phyloP scores from a whole-genome alignment of 2,329 filamentous ascomycete species.

The Trichophaea hybrida region DNA sequence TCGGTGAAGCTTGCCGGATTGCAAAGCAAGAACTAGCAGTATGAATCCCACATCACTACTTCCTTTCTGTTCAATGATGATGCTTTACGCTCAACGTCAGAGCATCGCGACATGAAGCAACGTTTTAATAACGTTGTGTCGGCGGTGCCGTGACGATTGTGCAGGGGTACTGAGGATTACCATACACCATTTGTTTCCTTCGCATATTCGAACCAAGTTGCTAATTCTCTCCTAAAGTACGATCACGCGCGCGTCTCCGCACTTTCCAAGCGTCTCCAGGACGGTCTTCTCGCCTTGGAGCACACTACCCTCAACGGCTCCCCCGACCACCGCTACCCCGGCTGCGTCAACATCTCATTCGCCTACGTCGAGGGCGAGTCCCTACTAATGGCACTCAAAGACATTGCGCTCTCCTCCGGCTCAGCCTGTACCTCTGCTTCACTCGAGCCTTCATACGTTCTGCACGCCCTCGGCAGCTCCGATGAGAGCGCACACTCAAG shows the following conservation, averaged over 20 bases:
- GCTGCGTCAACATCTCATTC: slow-evolving; percentile 96
- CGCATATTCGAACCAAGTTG: not conserved
- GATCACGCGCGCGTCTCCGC: slow-evolving; percentile 70
- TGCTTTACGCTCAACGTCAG: slow-evolving; percentile 29
- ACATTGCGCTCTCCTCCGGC: slow-evolving; percentile 90
- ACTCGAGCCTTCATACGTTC: slow-evolving; percentile 87
- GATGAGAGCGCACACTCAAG: slow-evolving; percentile 96
- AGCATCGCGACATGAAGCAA: slow-evolving; percentile 11
- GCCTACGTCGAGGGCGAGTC: slow-evolving; percentile 98
- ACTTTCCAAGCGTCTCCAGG: slow-evolving; percentile 69
- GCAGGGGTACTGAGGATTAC: slow-evolving; percentile 24
- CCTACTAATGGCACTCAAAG: slow-evolving; percentile 93
- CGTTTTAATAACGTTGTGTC: slow-evolving; percentile 11
- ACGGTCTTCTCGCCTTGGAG: slow-evolving; percentile 74
- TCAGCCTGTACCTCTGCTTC: slow-evolving; percentile 96
- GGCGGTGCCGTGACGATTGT: slow-evolving; percentile 12
- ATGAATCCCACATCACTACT: slow-evolving; percentile 35
- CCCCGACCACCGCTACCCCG: slow-evolving; percentile 69
- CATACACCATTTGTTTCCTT: not conserved
- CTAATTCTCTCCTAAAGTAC: slow-evolving; percentile 48
- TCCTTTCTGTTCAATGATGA: slow-evolving; percentile 49
- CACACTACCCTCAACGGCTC: slow-evolving; percentile 89
- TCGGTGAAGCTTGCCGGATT: slow-evolving; percentile 89
- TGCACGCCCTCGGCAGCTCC: slow-evolving; percentile 84
- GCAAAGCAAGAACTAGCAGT: slow-evolving; percentile 82